phyloP scores from a whole-genome alignment of 2,329 filamentous ascomycete genomes.

The Exophiala aquamarina region DNA sequence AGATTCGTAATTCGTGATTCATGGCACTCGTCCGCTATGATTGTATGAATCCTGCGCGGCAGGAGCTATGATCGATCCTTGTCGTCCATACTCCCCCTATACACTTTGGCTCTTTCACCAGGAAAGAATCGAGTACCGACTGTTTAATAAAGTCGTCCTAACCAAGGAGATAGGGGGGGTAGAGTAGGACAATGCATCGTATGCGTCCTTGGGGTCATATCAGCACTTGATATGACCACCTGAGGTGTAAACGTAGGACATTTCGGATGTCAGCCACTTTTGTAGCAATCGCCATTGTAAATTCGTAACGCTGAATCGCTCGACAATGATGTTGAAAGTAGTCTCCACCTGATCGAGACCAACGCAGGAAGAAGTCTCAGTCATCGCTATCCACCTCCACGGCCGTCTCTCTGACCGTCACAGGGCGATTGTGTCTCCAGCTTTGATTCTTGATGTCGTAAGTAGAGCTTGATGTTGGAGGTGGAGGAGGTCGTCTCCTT shows the following conservation, averaged over 20 bases:
- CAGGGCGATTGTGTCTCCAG: constrained; percentile 20
- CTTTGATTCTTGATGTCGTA: constrained; percentile 16
- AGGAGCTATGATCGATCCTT: too few species aligned
- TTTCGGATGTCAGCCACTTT: not conserved
- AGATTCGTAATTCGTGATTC: too few species aligned
- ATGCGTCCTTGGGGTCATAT: too few species aligned
- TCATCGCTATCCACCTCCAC: constrained; percentile 22
- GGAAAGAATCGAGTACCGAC: constrained; percentile 15
- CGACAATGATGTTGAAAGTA: constrained; percentile 3
- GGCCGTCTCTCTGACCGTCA: constrained; percentile 18
- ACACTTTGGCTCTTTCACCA: not conserved
- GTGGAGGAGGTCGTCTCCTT: constrained; percentile 15
- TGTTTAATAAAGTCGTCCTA: not conserved
- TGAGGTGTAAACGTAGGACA: not conserved
- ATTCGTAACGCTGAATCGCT: constrained; percentile 14
- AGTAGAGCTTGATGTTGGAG: not conserved
- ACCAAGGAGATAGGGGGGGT: not conserved
- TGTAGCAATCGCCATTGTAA: constrained; percentile 7
- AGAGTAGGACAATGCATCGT: too few species aligned
- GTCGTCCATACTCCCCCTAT: too few species aligned
- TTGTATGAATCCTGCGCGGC: too few species aligned
- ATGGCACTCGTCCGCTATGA: too few species aligned
- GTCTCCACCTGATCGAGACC: not conserved
- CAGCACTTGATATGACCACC: not conserved
- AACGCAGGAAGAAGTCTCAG: constrained; percentile 4